phyloP scores from a whole-genome alignment of 345 rosid genomes.

The Balakata baccata region DNA sequence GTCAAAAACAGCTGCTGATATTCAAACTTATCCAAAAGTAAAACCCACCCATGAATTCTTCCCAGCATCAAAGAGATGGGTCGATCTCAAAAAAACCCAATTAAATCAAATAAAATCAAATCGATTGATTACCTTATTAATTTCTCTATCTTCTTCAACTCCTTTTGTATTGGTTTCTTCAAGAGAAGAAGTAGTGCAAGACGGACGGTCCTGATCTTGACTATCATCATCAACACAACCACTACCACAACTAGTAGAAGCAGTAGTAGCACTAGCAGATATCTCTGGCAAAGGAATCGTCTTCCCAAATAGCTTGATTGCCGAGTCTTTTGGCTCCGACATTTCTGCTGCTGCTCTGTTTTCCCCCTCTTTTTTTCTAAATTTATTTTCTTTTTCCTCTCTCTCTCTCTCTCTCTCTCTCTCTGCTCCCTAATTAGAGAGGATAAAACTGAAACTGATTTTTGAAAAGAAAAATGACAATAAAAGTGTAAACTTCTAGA shows the following conservation, averaged over 20 bases:
- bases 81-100: slow-evolving; percentile 16
- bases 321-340: slow-evolving; percentile 75
- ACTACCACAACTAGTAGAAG: background rate
- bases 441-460: background rate
- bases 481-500: background rate
- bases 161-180: slow-evolving; percentile 26
- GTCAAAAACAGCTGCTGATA: too few relatives aligned
- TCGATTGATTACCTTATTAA: slow-evolving; percentile 29
- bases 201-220: slow-evolving; percentile 39
- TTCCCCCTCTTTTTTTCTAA: background rate
- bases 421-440: background rate
- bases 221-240: slow-evolving; percentile 24
- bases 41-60: slow-evolving; percentile 26
- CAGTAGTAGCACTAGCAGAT: background rate
- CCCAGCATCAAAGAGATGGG: slow-evolving; percentile 13
- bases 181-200: slow-evolving; percentile 34
- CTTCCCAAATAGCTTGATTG: slow-evolving; percentile 85
- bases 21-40: slow-evolving; percentile 12
- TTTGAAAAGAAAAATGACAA: background rate
- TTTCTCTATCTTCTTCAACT: slow-evolving; percentile 33
- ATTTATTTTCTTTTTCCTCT: background rate
- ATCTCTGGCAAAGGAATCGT: slow-evolving; percentile 71
- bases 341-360: slow-evolving; percentile 34
- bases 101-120: slow-evolving; percentile 4
- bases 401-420: background rate